Base-by-base conservation (phyloP, 257 asterid genomes). In the Petunia axillaris region DNA sequence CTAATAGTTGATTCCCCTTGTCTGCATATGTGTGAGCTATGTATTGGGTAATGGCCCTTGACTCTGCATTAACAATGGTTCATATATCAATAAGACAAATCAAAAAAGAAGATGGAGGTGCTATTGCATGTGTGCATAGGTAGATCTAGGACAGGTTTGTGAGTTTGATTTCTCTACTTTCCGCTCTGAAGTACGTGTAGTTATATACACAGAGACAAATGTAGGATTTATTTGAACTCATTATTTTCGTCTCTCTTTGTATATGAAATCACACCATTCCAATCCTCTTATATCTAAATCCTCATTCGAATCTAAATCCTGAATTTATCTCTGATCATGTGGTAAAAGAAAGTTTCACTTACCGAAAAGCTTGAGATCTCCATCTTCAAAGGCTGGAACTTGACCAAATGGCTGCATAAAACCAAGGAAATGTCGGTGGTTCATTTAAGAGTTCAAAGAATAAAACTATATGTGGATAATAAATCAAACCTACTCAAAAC, bases 21-120 rank as follows among this genome's bases (percentile, higher is more conserved):
- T 84, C 85, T 8, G 86, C 79, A 59, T 93, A 91, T 2, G 88
- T 57, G 5, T 83, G 84, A 0, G 86, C 84, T 6, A 90, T 68
- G 84, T 93, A 90, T 52, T 65, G 81, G 44, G 55, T 83, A 40
- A 91, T 87, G 4, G 94, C 97, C 86, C 98, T 88, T 1, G 98
- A 91, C 82, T 93, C 97, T 90, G 90, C 81, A 78, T 25, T 25
- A 25, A 25, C 25, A 38, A 64, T 64, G 38, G 4, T 64, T 11
- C 13, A 64, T 59, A 16, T 25, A 25, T 64, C 40, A 40, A n/a
- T 82, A 63, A 59, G 25, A 64, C 13, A 14, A 6, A 60, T 1
- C 8, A 3, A 8, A 5, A 9, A 16, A 1, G 8, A n/a, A 1
- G 41, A 6, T 35, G 43, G 1, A 14, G 4, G 37, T 39, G 38